Evolutionary conservation across 192 early-diverging fungal species (phyloP), one percentile per base, ranked within the genome.

Genomic region (Coemansia reversa): DNA sequence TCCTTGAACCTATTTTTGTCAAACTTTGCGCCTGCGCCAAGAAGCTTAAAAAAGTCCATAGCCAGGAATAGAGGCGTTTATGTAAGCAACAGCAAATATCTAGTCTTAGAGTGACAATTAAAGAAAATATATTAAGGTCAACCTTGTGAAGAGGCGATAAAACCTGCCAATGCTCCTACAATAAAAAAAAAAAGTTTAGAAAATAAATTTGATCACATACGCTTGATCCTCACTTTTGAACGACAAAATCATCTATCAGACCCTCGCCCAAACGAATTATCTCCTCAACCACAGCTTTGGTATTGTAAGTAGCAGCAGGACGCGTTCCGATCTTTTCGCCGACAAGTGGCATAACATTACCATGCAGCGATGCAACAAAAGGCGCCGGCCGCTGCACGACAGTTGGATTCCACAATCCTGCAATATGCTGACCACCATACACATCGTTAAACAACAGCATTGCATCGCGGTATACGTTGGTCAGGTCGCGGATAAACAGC

Each of bases 21-120:
- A 60, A 98, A 98, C 65, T 84, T 89, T 8, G 94, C 91, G 8
- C 96, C 96, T 16, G 87, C 83, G 29, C 92, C 92, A 18, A 98
- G 83, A 45, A 93, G 77, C 55, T 88, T 85, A 84, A 98, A 94
- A 63, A 98, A 75, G 81, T 96, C 93, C 78, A 81, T 81, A 39
- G 35, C 35, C 35, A 11, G 35, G 1, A 11, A 39, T 39, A 39
- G 35, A 39, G 35, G 35, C 12, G 9, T 39, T 6, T 39, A 39
- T 39, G 12, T 4, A 39, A 11, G 35, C 3, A 11, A 39, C 3
- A 1, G 8, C 8, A 9, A 39, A 39, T 11, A 39, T 12, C 35
- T 11, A 39, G 35, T 12, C n/a, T 28, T 55, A 16, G 7, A 28
- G 51, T 22, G 20, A 20, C 29, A 29, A 22, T 3, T 52, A 20